These are phyloP conservation scores for Alnus glutinosa DNA, from an alignment of 306 rosid species.

Conservation along the genomic window DNA sequence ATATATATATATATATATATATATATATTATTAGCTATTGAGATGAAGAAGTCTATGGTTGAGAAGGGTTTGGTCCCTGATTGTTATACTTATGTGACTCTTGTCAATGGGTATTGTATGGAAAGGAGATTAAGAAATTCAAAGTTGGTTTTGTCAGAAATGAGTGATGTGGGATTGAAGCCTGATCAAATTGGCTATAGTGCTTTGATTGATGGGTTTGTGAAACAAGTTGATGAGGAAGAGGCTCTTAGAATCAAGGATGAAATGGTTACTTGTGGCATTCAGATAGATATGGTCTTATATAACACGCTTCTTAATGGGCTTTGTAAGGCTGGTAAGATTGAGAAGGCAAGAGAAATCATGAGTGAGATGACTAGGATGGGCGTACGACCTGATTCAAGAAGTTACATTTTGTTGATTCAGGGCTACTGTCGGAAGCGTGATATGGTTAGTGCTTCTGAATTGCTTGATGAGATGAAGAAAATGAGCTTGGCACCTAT, in stretches of 20 bases:
- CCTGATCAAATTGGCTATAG: conserved; percentile 32
- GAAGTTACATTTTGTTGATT: conserved; percentile 33
- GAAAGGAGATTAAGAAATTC: conserved; percentile 39
- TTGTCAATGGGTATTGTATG: conserved; percentile 42
- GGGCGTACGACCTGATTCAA: conserved; percentile 29
- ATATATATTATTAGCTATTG: conserved; percentile 1
- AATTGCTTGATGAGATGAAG: conserved; percentile 41
- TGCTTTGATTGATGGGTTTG: conserved; percentile 40
- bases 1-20: too few species aligned
- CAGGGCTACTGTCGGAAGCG: conserved; percentile 38
- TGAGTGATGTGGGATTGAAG: conserved; percentile 36
- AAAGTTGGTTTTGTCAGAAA: conserved; percentile 27
- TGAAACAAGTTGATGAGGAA: conserved; percentile 33
- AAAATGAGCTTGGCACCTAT: conserved; percentile 33
- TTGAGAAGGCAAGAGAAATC: conserved; percentile 39
- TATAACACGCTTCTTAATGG: conserved; percentile 38
- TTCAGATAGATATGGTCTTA: conserved; percentile 9
- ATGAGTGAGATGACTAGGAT: conserved; percentile 36
- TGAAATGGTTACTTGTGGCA: conserved; percentile 33
- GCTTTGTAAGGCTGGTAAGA: conserved; percentile 37
- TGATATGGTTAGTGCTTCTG: conserved; percentile 29
- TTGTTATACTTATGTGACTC: conserved; percentile 30
- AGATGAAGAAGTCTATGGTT: conserved; percentile 30
- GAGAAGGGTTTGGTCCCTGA: conserved; percentile 40
- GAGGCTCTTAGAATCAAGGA: conserved; percentile 43